phyloP scores from a whole-genome alignment of 192 early-diverging fungal genomes.

The Linnemannia schmuckeri region DNA sequence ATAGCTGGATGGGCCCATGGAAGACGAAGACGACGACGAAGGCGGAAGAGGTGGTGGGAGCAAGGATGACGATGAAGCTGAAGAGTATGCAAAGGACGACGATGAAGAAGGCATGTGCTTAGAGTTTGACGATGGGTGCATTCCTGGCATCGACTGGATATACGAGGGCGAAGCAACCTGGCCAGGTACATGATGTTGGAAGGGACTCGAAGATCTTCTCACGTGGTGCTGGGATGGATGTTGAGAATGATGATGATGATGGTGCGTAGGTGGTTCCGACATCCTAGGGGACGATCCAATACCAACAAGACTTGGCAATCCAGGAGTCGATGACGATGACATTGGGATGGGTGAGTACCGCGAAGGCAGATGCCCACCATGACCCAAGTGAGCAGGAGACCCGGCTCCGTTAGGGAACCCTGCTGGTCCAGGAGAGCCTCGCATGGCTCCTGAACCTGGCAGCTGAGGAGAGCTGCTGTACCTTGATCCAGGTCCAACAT shows the following conservation, averaged over 20 bases:
- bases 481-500: slow-evolving; percentile 28
- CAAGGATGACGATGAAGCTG: slow-evolving; percentile 18
- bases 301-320: slow-evolving; percentile 18
- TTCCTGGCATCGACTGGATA: slow-evolving; percentile 18
- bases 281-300: slow-evolving; percentile 28
- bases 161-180: slow-evolving; percentile 44
- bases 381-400: slow-evolving; percentile 41
- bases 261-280: slow-evolving; percentile 23
- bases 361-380: slow-evolving; percentile 29
- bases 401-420: slow-evolving; percentile 18
- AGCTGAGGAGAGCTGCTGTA: slow-evolving; percentile 50
- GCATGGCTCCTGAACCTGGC: slow-evolving; percentile 22
- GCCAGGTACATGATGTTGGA: slow-evolving; percentile 43
- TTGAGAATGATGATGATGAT: slow-evolving; percentile 18
- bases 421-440: slow-evolving; percentile 30
- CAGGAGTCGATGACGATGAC: slow-evolving; percentile 22
- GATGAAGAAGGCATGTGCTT: slow-evolving; percentile 23
- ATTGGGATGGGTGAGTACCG: slow-evolving; percentile 32
- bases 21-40: background rate
- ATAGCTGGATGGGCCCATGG: slow-evolving; percentile 11
- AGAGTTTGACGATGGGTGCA: slow-evolving; percentile 5
- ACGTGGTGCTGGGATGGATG: slow-evolving; percentile 28
- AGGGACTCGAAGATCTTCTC: slow-evolving; percentile 42
- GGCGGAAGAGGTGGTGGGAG: slow-evolving; percentile 26
- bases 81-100: slow-evolving; percentile 22